phyloP scores from a whole-genome alignment of 129 eudicot genomes.

The Ambrosia artemisiifolia region DNA sequence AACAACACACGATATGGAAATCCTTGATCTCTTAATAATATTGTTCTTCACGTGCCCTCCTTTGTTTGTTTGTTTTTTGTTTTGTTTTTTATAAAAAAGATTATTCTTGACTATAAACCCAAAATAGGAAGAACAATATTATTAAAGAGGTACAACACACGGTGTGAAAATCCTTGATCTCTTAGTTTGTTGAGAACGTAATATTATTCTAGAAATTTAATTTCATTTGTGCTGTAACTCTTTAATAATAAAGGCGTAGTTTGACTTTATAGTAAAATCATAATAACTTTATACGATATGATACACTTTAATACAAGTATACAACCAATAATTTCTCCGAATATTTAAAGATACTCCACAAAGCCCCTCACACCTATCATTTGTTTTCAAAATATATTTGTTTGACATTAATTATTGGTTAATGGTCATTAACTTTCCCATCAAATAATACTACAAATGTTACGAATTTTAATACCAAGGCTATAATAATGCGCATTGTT shows the following conservation, averaged over 20 bases:
- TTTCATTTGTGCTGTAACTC: not conserved
- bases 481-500: not conserved
- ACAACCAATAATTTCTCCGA: too few species aligned
- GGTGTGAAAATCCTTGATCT: too few species aligned
- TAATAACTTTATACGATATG: not conserved
- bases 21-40: too few species aligned
- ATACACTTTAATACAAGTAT: not conserved
- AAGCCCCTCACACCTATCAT: not conserved
- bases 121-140: too few species aligned
- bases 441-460: not conserved
- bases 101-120: too few species aligned
- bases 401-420: not conserved
- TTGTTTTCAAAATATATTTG: not conserved
- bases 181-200: not conserved
- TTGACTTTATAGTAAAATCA: conserved; percentile 15
- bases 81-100: not conserved
- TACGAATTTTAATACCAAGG: not conserved
- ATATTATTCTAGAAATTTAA: not conserved
- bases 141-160: too few species aligned
- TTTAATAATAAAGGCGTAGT: not conserved
- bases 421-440: not conserved
- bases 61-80: not conserved
- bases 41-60: not conserved
- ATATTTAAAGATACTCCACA: not conserved
- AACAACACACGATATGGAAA: too few species aligned